Base-by-base conservation (phyloP, 805 yeast genomes). In the Kregervanrija delftensis region DNA sequence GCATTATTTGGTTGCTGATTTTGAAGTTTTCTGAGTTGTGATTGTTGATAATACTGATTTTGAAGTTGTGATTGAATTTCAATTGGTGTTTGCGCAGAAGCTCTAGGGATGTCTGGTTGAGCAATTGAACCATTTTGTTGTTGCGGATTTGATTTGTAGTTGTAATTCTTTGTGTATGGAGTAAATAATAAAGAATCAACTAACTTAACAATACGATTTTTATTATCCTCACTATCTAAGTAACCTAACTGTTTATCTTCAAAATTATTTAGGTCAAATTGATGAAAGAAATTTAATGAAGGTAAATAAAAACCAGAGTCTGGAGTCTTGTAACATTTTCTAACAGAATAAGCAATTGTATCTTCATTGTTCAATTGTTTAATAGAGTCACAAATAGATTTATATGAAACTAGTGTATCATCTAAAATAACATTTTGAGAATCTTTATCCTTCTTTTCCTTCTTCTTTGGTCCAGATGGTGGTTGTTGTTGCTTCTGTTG, bases 111-210 rank as follows among this genome's bases (percentile, higher is more conserved):
- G 10, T 35, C 38, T 16, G 16, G 40, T 33, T 39, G 44, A n/a
- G 33, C 3, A 15, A 30, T 38, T 12, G 35, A 16, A n/a, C 30
- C 33, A 16, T 9, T 37, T 31, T 38, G 36, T 12, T 44, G 49
- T 14, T 32, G 33, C 9, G 33, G 33, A 15, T 33, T 41, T n/a
- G 58, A 36, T 37, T 51, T 59, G 48, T 50, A 58, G 39, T 53
- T 56, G 51, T 62, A 62, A 32, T 59, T 63, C 44, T 61, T 62
- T 35, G 59, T 53, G 42, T 56, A 60, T 11, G 67, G 66, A n/a
- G 58, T 52, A 43, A 56, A 64, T 34, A 63, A 47, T 22, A 64
- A 40, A 15, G 65, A 55, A n/a, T 64, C 67, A 30, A 61, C 56
- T 35, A 63, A 42, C 22, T 50, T 51, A 38, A 50, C 38, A 52